Conservation (phyloP, 2,329 filamentous ascomycete genomes). For the Fusarium falciforme region DNA sequence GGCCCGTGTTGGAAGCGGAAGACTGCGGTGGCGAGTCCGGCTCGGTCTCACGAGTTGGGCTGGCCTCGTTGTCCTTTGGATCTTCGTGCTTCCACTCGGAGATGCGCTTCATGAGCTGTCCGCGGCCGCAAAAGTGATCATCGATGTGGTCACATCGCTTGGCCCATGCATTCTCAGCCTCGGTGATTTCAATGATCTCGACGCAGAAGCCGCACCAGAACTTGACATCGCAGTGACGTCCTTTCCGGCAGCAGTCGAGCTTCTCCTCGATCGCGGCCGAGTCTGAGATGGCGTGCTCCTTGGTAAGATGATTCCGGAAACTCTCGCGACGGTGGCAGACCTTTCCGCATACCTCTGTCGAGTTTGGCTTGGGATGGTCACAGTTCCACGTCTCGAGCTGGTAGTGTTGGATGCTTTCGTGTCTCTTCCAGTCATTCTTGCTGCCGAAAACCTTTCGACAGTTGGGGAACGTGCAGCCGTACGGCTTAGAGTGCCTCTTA, state of each 20-base stretch:
- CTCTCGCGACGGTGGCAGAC: slow-evolving; percentile 68
- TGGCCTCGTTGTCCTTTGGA: neutral
- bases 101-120: slow-evolving; percentile 56
- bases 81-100: slow-evolving; percentile 64
- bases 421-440: slow-evolving; percentile 94
- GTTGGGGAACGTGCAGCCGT: slow-evolving; percentile 78
- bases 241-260: slow-evolving; percentile 68
- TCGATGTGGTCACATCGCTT: slow-evolving; percentile 79
- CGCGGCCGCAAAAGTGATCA: slow-evolving; percentile 71
- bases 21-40: slow-evolving; percentile 4
- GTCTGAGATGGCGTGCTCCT: slow-evolving; percentile 57
- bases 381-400: slow-evolving; percentile 80
- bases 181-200: slow-evolving; percentile 62
- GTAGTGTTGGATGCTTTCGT: slow-evolving; percentile 84
- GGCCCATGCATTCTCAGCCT: slow-evolving; percentile 63
- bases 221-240: slow-evolving; percentile 69
- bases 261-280: slow-evolving; percentile 52
- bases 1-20: slow-evolving; percentile 7
- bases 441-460: slow-evolving; percentile 86
- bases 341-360: slow-evolving; percentile 61
- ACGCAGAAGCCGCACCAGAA: slow-evolving; percentile 94
- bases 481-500: slow-evolving; percentile 84
- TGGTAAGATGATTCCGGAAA: slow-evolving; percentile 71
- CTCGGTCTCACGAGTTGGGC: neutral
- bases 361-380: slow-evolving; percentile 49